phyloP scores from a whole-genome alignment of 345 rosid species.

The Syzygium aqueum region DNA sequence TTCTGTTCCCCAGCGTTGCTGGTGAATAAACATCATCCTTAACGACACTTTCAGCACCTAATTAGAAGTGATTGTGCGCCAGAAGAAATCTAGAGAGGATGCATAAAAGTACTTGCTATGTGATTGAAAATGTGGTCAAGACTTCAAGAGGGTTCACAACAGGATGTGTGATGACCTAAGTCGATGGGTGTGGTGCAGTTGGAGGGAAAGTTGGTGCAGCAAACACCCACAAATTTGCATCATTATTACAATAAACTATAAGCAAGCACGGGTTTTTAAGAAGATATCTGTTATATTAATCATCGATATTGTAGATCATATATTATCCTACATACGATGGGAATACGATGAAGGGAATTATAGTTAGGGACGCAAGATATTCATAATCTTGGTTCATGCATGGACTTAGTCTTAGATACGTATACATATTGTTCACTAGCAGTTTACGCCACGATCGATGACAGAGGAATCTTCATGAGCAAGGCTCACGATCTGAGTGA shows the following conservation, averaged over 20 bases:
- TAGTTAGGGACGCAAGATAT: background rate
- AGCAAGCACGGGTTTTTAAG: background rate
- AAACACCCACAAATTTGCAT: constrained; percentile 19
- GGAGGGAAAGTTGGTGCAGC: constrained; percentile 35
- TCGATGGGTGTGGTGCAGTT: constrained; percentile 3
- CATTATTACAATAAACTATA: background rate
- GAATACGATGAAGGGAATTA: background rate
- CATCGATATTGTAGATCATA: background rate
- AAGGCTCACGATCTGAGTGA: background rate
- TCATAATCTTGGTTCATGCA: background rate
- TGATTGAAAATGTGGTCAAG: background rate
- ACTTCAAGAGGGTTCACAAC: background rate
- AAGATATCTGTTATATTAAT: constrained; percentile 12
- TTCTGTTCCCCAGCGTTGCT: background rate
- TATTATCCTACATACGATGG: background rate
- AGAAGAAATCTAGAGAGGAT: background rate
- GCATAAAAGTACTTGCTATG: background rate
- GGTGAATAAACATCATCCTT: background rate
- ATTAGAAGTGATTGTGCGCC: background rate
- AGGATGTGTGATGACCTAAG: background rate
- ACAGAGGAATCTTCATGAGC: background rate
- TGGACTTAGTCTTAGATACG: background rate
- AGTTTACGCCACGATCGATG: background rate
- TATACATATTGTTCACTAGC: background rate
- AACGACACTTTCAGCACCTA: background rate